Evolutionary conservation across 495 filamentous ascomycete species (phyloP).

Genomic region (Xylaria sp.): DNA sequence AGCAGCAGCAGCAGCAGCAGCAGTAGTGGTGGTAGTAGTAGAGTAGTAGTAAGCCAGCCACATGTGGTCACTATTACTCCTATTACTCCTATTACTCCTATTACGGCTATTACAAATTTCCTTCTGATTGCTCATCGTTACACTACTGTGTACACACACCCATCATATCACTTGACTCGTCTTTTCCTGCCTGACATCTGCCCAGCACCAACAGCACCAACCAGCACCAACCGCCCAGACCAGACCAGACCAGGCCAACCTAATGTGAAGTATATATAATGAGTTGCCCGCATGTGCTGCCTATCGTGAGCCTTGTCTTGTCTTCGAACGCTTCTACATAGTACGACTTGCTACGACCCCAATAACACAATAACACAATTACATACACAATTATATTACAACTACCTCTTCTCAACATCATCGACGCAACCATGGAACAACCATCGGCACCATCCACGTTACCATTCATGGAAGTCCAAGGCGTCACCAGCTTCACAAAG

Average conservation of each 20-base stretch:
- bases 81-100: too few species aligned
- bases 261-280: constrained; percentile 30
- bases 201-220: constrained; percentile 24
- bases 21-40: too few species aligned
- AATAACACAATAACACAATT: too few species aligned
- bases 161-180: constrained; percentile 4
- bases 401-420: constrained; percentile 30
- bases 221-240: too few species aligned
- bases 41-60: not conserved
- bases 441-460: constrained; percentile 29
- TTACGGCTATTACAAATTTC: constrained; percentile 20
- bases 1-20: too few species aligned
- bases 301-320: not conserved
- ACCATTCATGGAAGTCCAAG: constrained; percentile 21
- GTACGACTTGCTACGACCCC: constrained; percentile 31
- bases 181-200: constrained; percentile 30
- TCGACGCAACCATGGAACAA: constrained; percentile 35
- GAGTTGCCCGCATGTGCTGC: constrained; percentile 24
- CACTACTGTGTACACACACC: constrained; percentile 12
- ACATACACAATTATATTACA: too few species aligned
- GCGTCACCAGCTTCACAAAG: constrained; percentile 42
- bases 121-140: constrained; percentile 17
- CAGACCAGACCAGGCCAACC: too few species aligned
- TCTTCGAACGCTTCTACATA: constrained; percentile 32
- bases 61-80: constrained; percentile 21